Evolutionary conservation across 2,329 filamentous ascomycete genomes (phyloP).

Genomic region (Aspergillus ruber): DNA sequence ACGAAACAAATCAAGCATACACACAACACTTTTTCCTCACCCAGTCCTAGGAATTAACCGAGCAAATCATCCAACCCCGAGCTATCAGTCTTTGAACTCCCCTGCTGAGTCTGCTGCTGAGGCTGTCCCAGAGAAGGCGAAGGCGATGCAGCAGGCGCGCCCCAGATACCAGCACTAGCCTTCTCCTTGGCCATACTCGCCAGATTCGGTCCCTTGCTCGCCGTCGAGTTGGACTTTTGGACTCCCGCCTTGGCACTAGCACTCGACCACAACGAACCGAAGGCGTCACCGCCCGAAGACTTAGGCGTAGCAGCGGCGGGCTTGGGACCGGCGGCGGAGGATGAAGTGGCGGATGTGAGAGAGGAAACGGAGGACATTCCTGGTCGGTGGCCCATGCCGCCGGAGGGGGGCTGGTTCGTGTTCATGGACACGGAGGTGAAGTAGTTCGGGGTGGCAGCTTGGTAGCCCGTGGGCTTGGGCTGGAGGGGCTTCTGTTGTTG

Average conservation of each 20-base stretch:
- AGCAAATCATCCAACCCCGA: slow-evolving; percentile 37
- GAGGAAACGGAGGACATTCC: slow-evolving; percentile 32
- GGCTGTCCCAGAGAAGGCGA: slow-evolving; percentile 37
- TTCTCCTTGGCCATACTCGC: slow-evolving; percentile 98
- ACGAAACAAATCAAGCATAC: background rate
- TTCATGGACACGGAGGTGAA: slow-evolving; percentile 67
- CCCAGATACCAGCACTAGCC: slow-evolving; percentile 91
- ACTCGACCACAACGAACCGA: slow-evolving; percentile 73
- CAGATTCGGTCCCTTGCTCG: slow-evolving; percentile 66
- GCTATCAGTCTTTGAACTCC: slow-evolving; percentile 24
- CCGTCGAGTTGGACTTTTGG: slow-evolving; percentile 62
- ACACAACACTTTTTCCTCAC: background rate
- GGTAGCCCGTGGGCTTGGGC: slow-evolving; percentile 59
- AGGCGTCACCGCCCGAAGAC: slow-evolving; percentile 68
- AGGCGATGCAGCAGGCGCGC: slow-evolving; percentile 56
- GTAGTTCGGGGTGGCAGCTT: slow-evolving; percentile 83
- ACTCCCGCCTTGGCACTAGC: slow-evolving; percentile 64
- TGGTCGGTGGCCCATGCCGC: slow-evolving; percentile 20
- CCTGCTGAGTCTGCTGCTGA: slow-evolving; percentile 25
- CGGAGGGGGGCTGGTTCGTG: slow-evolving; percentile 23
- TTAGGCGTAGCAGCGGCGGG: slow-evolving; percentile 38
- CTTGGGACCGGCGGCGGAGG: slow-evolving; percentile 43
- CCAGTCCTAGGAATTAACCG: slow-evolving; percentile 20
- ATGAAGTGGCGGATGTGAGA: slow-evolving; percentile 31
- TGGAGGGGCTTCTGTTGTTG: slow-evolving; percentile 35